phyloP scores from a whole-genome alignment of 2,329 filamentous ascomycete species.

The Exophiala sideris region DNA sequence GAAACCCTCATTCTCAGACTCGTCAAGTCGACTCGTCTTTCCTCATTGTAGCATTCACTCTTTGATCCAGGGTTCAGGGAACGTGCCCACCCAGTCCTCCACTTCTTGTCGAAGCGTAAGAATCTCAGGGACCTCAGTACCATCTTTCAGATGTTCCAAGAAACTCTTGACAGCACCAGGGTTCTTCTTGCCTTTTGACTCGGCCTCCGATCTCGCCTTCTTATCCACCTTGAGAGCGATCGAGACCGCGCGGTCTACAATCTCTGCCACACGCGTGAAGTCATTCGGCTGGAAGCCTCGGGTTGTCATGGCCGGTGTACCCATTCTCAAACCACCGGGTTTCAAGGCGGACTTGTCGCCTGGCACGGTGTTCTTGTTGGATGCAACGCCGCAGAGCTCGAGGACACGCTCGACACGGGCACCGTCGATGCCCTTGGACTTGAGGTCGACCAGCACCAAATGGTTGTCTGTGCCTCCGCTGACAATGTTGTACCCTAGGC shows the following conservation, averaged over 20 bases:
- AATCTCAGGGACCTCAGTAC: constrained; percentile 31
- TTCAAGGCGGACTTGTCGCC: constrained; percentile 97
- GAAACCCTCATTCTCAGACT: no score
- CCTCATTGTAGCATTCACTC: not conserved
- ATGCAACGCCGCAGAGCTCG: constrained; percentile 97
- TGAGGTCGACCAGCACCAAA: constrained; percentile 87
- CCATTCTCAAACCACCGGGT: constrained; percentile 91
- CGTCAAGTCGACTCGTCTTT: no score
- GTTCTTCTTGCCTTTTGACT: constrained; percentile 32
- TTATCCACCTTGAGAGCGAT: constrained; percentile 45
- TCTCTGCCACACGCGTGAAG: constrained; percentile 83
- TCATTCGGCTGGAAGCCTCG: constrained; percentile 90
- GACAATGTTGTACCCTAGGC: constrained; percentile 82
- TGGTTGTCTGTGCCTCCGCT: constrained; percentile 97
- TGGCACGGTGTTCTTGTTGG: constrained; percentile 99
- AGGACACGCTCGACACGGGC: constrained; percentile 91
- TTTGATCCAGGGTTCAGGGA: constrained; percentile 31
- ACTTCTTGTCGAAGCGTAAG: constrained; percentile 33
- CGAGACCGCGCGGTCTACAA: constrained; percentile 87
- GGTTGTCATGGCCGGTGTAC: constrained; percentile 94
- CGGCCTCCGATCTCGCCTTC: constrained; percentile 25
- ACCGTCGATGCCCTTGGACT: constrained; percentile 82
- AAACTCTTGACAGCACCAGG: constrained; percentile 33
- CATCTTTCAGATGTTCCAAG: constrained; percentile 32
- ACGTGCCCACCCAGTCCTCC: constrained; percentile 35